Percentiles rank a stretch among this genome's conserved stretches.
phyloP scores from a whole-genome alignment of 2,329 filamentous ascomycete genomes.

The Ciborinia camelliae region DNA sequence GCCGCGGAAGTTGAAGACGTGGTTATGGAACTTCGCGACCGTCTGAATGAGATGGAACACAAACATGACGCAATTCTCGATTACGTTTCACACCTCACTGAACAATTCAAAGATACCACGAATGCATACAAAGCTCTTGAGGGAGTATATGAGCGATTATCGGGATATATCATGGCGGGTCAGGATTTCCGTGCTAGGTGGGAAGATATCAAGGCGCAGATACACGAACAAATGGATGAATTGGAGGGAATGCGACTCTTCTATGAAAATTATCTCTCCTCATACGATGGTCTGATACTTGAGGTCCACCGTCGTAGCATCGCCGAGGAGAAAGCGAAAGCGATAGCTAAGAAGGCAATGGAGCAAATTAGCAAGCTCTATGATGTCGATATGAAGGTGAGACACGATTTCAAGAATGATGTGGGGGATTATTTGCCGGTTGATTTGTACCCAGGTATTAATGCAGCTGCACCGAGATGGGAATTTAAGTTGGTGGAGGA shows the following conservation, averaged over 20 bases:
- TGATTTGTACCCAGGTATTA: constrained; percentile 81
- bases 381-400: constrained; percentile 66
- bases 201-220: constrained; percentile 68
- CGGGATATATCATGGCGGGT: constrained; percentile 61
- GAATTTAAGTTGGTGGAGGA: constrained; percentile 28
- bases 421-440: constrained; percentile 83
- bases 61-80: constrained; percentile 61
- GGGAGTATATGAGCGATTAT: constrained; percentile 62
- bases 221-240: constrained; percentile 67
- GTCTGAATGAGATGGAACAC: constrained; percentile 71
- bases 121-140: constrained; percentile 65
- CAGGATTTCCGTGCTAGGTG: constrained; percentile 64
- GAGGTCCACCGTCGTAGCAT: constrained; percentile 74
- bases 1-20: constrained; percentile 64
- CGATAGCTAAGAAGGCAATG: constrained; percentile 73
- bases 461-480: constrained; percentile 41
- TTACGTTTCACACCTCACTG: constrained; percentile 56
- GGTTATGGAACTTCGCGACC: constrained; percentile 68
- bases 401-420: constrained; percentile 75
- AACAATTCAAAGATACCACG: constrained; percentile 55
- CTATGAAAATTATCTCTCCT: constrained; percentile 80
- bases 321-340: constrained; percentile 70
- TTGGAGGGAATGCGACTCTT: constrained; percentile 76
- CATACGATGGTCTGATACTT: constrained; percentile 79
- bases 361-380: constrained; percentile 73